A percentile compares a stretch with the other conserved stretches of the same genome.
These are phyloP conservation scores for Nemania sp. DNA, from an alignment of 2,329 filamentous ascomycete genomes.

Conservation along the genomic window DNA sequence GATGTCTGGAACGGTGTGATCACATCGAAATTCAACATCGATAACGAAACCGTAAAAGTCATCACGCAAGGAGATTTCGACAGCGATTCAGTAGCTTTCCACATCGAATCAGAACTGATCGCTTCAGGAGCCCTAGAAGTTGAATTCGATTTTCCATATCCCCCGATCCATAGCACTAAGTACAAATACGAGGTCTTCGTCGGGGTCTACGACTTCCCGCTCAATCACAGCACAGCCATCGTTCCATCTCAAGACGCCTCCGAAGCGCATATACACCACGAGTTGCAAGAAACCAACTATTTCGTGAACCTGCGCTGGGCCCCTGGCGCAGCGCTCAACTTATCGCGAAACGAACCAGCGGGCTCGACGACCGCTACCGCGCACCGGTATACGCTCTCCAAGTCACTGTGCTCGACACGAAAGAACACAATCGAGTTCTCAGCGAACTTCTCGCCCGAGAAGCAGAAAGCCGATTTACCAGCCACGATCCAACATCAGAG, in stretches of 20 bases:
- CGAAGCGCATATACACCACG: conserved; percentile 42
- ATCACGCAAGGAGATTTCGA: conserved; percentile 44
- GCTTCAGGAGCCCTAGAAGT: conserved; percentile 40
- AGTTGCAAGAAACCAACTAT: conserved; percentile 45
- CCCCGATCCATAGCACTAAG: conserved; percentile 43
- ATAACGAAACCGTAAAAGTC: conserved; percentile 40
- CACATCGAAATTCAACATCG: conserved; percentile 43
- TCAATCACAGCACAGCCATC: conserved; percentile 44
- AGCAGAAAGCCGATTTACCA: conserved; percentile 32
- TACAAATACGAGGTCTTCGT: conserved; percentile 51
- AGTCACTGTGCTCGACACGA: conserved; percentile 3
- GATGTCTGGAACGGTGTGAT: conserved; percentile 44
- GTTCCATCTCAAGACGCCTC: conserved; percentile 13
- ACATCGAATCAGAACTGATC: conserved; percentile 43
- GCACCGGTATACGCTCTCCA: conserved; percentile 41
- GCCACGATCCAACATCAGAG: conserved; percentile 33
- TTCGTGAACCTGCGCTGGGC: conserved; percentile 45
- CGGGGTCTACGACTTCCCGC: conserved; percentile 45
- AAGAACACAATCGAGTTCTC: conserved; percentile 37
- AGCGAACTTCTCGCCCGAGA: conserved; percentile 40
- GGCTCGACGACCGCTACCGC: conserved; percentile 34
- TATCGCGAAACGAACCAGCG: conserved; percentile 32
- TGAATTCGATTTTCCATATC: conserved; percentile 49
- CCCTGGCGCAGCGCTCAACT: conserved; percentile 19
- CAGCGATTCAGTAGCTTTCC: conserved; percentile 43